Conservation (phyloP, 1,284 basidiomycete genomes). For the Ceratobasidium theobromae region DNA sequence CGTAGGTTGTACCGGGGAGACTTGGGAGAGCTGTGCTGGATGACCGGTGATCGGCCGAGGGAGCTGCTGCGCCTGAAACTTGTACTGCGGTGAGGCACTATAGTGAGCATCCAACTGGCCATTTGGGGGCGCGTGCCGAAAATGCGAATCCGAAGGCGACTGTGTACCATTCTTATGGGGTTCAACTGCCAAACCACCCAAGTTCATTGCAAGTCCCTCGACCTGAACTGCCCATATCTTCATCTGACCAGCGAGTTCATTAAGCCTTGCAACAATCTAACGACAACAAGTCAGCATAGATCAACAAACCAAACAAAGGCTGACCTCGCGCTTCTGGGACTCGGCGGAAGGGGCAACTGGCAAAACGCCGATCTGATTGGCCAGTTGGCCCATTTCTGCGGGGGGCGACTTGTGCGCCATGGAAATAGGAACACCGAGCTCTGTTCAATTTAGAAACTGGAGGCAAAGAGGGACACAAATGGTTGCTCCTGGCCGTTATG, state of each 20-base stretch:
- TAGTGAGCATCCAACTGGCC: constrained; percentile 3
- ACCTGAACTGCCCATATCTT: constrained; percentile 23
- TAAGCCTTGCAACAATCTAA: constrained; percentile 27
- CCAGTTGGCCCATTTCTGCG: not conserved
- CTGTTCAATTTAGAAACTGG: not conserved
- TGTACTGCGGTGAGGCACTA: constrained; percentile 10
- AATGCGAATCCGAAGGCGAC: not conserved
- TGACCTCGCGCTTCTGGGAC: constrained; percentile 29
- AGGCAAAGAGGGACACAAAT: not conserved
- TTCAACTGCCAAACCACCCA: not conserved
- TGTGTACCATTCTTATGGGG: not conserved
- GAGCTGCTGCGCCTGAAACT: constrained; percentile 23
- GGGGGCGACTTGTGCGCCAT: constrained; percentile 16
- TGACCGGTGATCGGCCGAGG: not conserved
- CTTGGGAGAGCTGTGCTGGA: not conserved
- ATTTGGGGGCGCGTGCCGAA: constrained; percentile 1
- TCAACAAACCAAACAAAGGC: constrained; percentile 6
- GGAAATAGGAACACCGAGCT: too few species aligned
- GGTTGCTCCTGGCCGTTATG: constrained; percentile 1
- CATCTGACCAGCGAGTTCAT: constrained; percentile 29
- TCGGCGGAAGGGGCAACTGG: constrained; percentile 28
- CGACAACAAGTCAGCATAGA: not conserved
- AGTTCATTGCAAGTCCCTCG: constrained; percentile 16
- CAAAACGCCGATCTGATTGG: constrained; percentile 20
- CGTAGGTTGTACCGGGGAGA: not conserved